These are phyloP conservation scores for Extremus antarcticus DNA, from an alignment of 495 filamentous ascomycete genomes.

Conservation along the genomic window DNA sequence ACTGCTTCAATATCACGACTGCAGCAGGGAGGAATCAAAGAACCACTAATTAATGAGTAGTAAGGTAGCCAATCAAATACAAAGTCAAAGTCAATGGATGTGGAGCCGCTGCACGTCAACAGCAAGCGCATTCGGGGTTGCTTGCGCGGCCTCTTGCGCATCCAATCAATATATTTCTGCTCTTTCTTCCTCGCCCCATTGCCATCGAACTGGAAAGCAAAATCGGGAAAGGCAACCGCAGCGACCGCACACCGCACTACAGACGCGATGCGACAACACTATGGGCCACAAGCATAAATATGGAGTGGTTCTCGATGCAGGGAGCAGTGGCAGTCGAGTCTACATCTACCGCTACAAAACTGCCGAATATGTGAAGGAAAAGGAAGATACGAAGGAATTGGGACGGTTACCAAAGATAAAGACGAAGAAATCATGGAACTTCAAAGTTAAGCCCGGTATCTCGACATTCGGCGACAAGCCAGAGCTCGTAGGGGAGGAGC, in stretches of 20 bases:
- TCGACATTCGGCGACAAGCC: conserved; percentile 78
- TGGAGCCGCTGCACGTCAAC: background rate
- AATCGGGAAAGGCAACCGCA: too few species aligned
- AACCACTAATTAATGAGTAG: too few species aligned
- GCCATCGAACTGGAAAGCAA: too few species aligned
- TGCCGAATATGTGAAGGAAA: conserved; percentile 51
- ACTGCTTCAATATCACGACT: too few species aligned
- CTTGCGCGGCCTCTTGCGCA: background rate
- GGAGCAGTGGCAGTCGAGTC: conserved; percentile 76
- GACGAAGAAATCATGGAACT: conserved; percentile 79
- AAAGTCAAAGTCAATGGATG: background rate
- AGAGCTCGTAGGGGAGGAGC: conserved; percentile 64
- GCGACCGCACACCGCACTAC: background rate
- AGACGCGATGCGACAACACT: background rate
- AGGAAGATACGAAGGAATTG: conserved; percentile 49
- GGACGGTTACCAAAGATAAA: conserved; percentile 64
- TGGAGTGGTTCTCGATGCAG: conserved; percentile 59
- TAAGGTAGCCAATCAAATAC: too few species aligned
- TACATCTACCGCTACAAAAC: conserved; percentile 91
- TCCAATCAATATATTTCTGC: too few species aligned
- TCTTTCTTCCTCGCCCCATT: background rate
- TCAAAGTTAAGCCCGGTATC: conserved; percentile 86
- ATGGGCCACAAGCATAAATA: conserved; percentile 33
- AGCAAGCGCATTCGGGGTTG: background rate
- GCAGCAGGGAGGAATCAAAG: too few species aligned